Percentiles rank a stretch among this genome's conserved stretches.
These are phyloP conservation scores for Globisporangium cystogenes DNA, from an alignment of 352 stramenopile species.

Conservation along the genomic window DNA sequence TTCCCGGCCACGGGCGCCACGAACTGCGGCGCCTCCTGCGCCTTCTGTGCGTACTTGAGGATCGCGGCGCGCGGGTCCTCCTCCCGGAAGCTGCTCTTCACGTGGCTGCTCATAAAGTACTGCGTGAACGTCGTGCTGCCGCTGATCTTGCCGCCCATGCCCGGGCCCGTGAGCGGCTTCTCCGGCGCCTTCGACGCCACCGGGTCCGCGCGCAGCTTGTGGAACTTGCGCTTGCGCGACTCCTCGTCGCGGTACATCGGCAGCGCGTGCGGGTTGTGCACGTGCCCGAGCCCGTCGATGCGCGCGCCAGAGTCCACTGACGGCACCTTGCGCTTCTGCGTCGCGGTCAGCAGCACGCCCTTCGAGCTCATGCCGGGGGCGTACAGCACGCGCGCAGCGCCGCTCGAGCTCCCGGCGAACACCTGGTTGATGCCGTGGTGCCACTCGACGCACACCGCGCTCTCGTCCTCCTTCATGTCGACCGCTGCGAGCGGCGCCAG, in stretches of 20 bases:
- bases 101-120: conserved; percentile 86
- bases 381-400: conserved; percentile 65
- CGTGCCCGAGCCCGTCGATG: conserved; percentile 60
- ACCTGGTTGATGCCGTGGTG: conserved; percentile 80
- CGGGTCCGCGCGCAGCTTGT: conserved; percentile 60
- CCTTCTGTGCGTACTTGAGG: conserved; percentile 79
- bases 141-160: conserved; percentile 74
- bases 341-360: conserved; percentile 74
- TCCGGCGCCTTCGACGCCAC: conserved; percentile 72
- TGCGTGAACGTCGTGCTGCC: conserved; percentile 83
- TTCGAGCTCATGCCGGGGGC: conserved; percentile 65
- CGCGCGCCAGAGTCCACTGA: conserved; percentile 50
- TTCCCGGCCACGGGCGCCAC: conserved; percentile 42
- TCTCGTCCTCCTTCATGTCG: conserved; percentile 77
- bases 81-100: conserved; percentile 81
- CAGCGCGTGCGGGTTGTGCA: conserved; percentile 74
- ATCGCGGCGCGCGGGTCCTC: conserved; percentile 85
- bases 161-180: conserved; percentile 66
- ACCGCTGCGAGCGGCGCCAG: conserved; percentile 48
- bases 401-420: conserved; percentile 67
- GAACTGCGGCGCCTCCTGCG: conserved; percentile 69
- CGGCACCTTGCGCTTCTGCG: conserved; percentile 68
- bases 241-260: conserved; percentile 79
- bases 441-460: conserved; percentile 80
- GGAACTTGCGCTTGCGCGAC: conserved; percentile 63